phyloP scores from a whole-genome alignment of 1,284 basidiomycete genomes.

The Polyporus tsugae region DNA sequence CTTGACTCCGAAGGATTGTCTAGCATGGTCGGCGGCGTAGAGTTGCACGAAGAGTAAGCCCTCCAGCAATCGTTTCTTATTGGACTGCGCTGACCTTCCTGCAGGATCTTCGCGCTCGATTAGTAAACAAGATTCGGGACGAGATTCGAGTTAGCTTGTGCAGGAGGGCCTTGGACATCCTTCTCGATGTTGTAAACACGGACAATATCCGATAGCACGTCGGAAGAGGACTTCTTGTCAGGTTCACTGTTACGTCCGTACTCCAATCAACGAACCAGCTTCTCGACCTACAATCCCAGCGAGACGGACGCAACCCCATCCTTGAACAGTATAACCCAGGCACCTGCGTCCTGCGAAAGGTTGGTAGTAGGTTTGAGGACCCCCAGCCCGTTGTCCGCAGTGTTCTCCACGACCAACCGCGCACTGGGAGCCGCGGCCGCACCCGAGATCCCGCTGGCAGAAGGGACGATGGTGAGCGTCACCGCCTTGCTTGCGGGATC shows the following conservation, averaged over 20 bases:
- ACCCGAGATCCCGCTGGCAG: slow-evolving; percentile 46
- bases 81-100: background rate
- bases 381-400: slow-evolving; percentile 48
- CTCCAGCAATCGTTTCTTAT: background rate
- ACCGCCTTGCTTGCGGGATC: slow-evolving; percentile 50
- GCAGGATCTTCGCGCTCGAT: background rate
- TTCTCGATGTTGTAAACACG: too few species aligned
- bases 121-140: background rate
- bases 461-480: slow-evolving; percentile 50
- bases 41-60: slow-evolving; percentile 71
- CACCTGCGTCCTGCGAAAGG: slow-evolving; percentile 54
- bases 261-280: background rate
- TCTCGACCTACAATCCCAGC: slow-evolving; percentile 25
- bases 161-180: too few species aligned
- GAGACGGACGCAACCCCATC: slow-evolving; percentile 38
- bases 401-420: slow-evolving; percentile 56
- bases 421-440: slow-evolving; percentile 59
- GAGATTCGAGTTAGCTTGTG: too few species aligned
- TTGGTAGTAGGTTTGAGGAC: slow-evolving; percentile 50
- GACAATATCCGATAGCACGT: background rate
- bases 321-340: slow-evolving; percentile 55
- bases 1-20: slow-evolving; percentile 53
- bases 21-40: slow-evolving; percentile 74
- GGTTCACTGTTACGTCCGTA: background rate
- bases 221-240: background rate